A percentile compares a stretch with the other conserved stretches of the same genome.
phyloP scores from a whole-genome alignment of 1,284 basidiomycete genomes.

The Rhodotorula sp. region DNA sequence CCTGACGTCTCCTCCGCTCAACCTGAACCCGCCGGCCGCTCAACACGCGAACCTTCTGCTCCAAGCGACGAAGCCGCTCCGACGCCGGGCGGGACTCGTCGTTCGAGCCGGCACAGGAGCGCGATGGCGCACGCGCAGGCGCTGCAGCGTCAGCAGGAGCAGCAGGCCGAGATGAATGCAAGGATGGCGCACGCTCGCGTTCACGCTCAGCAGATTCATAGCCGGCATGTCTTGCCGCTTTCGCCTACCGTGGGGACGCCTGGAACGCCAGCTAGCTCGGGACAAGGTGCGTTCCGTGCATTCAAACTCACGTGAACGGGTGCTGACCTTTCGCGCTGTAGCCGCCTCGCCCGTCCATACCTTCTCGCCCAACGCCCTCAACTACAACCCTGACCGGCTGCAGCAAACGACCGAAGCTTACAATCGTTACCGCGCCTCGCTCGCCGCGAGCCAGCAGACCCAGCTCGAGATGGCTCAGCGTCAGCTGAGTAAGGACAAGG shows the following conservation, averaged over 20 bases:
- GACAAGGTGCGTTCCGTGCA: not conserved
- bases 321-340: not conserved
- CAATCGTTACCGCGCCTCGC: conserved; percentile 7
- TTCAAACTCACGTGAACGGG: not conserved
- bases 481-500: too few species aligned
- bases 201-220: conserved; percentile 1
- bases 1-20: not conserved
- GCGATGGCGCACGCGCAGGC: not conserved
- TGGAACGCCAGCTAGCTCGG: not conserved
- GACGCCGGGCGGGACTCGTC: not conserved
- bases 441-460: conserved; percentile 2
- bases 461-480: conserved; percentile 1
- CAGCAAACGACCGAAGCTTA: conserved; percentile 1
- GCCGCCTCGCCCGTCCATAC: not conserved
- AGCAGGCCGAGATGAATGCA: not conserved
- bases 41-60: not conserved
- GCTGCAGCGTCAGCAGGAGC: not conserved
- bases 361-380: not conserved
- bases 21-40: not conserved
- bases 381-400: conserved; percentile 2
- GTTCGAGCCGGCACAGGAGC: not conserved
- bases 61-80: not conserved
- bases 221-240: not conserved
- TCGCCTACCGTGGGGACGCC: not conserved
- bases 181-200: not conserved